phyloP scores from a whole-genome alignment of 371 early-diverging fungal species.

The Mucor mucedo region DNA sequence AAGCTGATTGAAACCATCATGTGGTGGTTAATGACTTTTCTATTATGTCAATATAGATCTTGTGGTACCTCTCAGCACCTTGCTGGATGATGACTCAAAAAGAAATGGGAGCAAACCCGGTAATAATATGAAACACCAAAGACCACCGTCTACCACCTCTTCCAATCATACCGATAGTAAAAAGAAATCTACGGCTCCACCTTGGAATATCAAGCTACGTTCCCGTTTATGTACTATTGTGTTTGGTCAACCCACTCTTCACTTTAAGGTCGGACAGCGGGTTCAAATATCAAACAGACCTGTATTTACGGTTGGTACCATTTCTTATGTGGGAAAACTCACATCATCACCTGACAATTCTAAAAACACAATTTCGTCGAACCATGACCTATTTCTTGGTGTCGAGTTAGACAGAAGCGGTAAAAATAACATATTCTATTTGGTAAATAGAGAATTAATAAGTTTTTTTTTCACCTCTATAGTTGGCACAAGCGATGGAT shows the following conservation, averaged over 20 bases:
- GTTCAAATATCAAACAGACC: conserved; percentile 32
- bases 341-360: background rate
- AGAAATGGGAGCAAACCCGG: background rate
- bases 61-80: conserved; percentile 6
- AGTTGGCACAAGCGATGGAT: conserved; percentile 47
- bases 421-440: conserved; percentile 7
- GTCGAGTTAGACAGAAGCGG: conserved; percentile 36
- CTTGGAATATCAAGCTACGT: conserved; percentile 16
- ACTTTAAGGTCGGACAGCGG: conserved; percentile 30
- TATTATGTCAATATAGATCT: conserved; percentile 19
- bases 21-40: background rate
- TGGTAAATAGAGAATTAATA: background rate
- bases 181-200: background rate
- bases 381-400: conserved; percentile 15
- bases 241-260: conserved; percentile 17
- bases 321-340: conserved; percentile 28
- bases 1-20: background rate
- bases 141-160: background rate
- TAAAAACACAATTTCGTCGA: background rate
- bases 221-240: conserved; percentile 16
- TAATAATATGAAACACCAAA: conserved; percentile 1
- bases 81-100: conserved; percentile 18
- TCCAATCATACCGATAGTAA: background rate
- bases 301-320: conserved; percentile 35
- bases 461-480: background rate